Evolutionary conservation across 2,329 filamentous ascomycete species (phyloP), one percentile per base, ranked within the genome.

Genomic region (Phymatotrichopsis omnivora): DNA sequence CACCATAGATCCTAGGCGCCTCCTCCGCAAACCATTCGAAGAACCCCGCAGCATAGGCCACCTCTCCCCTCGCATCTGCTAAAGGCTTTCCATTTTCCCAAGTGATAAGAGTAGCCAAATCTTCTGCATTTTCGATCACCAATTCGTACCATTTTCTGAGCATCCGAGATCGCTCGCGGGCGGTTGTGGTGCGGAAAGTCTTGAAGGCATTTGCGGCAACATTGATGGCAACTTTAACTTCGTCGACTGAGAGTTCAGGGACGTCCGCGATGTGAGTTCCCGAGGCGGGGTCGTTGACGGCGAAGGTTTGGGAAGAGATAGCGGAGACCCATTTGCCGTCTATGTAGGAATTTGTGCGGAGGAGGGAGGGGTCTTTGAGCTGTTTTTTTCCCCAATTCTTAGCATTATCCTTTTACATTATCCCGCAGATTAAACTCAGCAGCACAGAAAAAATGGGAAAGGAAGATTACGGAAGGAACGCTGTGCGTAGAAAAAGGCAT

Each of bases 271-370:
- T 87, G 29, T 82, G 65, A 57, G 82, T 74, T 56, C 83, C 83
- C 7, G 85, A 85, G 2, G 85, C 79, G 7, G 91, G 91, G 63
- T 98, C 86, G 79, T 57, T 30, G 34, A 95, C 84, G 62, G 91
- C 80, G 64, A 96, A 98, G 34, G 85, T 94, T 73, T 93, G 79
- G 61, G 85, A 85, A 1, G 85, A 93, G 60, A 78, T 76, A 57
- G 89, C 84, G n/a, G 45, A 25, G 52, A 93, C 75, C 84, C 87
- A 98, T 73, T 93, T 75, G 60, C 91, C 91, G 63, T 98, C 89
- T 60, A 96, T 79, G 62, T 67, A 76, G 49, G 76, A 74, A 62
- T 87, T 75, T 57, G 80, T 76, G 69, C 93, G 95, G 60, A 96
- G 75, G 49, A 98, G 74, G 19, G 81, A 84, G 27, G 76, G 75